Conservation (phyloP, 768 basidiomycete genomes). For the Trametes villosa region DNA sequence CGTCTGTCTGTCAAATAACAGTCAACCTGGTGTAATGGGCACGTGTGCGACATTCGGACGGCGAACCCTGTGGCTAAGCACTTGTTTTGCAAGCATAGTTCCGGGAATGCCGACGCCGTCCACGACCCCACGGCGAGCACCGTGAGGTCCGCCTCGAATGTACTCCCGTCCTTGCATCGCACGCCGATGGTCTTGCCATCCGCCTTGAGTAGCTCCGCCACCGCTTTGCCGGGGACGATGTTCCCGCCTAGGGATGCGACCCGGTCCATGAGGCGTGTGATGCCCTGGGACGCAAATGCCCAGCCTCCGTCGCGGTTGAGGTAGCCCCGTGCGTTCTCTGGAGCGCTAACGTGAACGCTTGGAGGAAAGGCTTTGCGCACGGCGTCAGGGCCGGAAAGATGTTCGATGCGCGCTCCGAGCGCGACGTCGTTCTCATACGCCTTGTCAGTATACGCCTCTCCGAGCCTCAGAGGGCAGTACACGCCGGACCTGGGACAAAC, state of each 20-base stretch:
- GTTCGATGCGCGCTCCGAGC: constrained; percentile 54
- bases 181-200: constrained; percentile 59
- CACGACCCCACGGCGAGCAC: constrained; percentile 81
- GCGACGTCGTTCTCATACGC: constrained; percentile 67
- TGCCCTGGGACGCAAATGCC: constrained; percentile 76
- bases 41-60: neutral
- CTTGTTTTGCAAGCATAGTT: constrained; percentile 49
- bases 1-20: constrained; percentile 59
- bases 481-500: constrained; percentile 64
- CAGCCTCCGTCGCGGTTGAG: constrained; percentile 83
- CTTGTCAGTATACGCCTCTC: constrained; percentile 50
- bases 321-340: constrained; percentile 55
- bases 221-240: constrained; percentile 61
- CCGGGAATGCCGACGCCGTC: constrained; percentile 81
- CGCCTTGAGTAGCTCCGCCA: constrained; percentile 49
- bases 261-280: constrained; percentile 55
- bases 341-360: constrained; percentile 40
- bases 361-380: constrained; percentile 56
- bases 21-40: neutral
- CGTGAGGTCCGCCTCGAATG: constrained; percentile 60
- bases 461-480: constrained; percentile 51
- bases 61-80: constrained; percentile 84
- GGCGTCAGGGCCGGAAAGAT: constrained; percentile 42
- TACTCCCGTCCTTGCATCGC: constrained; percentile 58
- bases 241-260: constrained; percentile 64